Evolutionary conservation across 495 filamentous ascomycete species (phyloP), one percentile per base, ranked within the genome.

Genomic region (Tuber indicum): DNA sequence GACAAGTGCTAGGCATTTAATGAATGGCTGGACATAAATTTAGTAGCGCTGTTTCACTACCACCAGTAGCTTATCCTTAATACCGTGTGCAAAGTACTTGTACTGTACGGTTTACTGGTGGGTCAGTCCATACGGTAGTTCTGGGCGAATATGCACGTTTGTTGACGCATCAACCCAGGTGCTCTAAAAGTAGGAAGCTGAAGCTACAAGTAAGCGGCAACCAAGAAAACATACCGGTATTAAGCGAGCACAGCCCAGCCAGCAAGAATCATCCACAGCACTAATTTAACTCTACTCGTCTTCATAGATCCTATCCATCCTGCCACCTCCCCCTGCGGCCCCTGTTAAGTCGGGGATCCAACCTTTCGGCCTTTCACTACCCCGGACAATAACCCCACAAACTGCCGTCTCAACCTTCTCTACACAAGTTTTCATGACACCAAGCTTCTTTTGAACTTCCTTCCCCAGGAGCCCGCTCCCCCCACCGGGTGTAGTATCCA

Each of bases 401-500:
- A 93, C 90, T 26, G 94, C 90, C 32, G 89, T 88, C 87, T 99
- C 96, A 41, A 98, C 96, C 88, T 99, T 99, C 82, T 92, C 90
- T 46, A 99, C 94, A 84, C 93, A 94, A 79, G 87, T 87, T 80
- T 89, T 88, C 94, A 97, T 97, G 10, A 96, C 93, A 72, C 90
- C 89, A 81, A 91, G 87, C 88, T 98, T 98, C 88, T 92, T 92
- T 45, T 88, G 85, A 75, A 91, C 88, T 78, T 94, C 91, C 74
- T 86, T 88, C 3, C 87, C 86, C 83, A 94, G 87, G 71, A 79
- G 49, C 12, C 75, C 74, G 3, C 72, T 72, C 26, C 71, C 46
- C 21, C 74, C 76, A 17, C 58, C 58, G 17, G 19, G 26, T 14
- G 58, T 36, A n/a, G 70, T 47, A 49, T 90, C 86, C 71, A 97